A percentile compares a stretch with the other conserved stretches of the same genome.
These are phyloP conservation scores for Phaffomyces antillensis DNA, from an alignment of 805 yeast genomes.

Conservation along the genomic window DNA sequence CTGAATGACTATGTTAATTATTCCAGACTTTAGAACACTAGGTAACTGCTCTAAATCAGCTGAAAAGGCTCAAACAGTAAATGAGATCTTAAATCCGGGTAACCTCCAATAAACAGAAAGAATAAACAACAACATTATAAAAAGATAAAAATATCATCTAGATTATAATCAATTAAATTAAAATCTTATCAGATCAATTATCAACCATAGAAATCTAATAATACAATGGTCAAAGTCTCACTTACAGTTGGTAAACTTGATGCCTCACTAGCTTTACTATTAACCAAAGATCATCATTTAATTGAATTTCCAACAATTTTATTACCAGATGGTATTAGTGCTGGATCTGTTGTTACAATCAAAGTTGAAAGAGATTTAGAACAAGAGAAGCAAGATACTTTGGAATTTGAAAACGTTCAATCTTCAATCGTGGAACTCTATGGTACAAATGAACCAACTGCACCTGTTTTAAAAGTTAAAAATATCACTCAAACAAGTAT, in stretches of 20 bases:
- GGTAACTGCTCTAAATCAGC: too few species aligned
- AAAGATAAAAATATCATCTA: too few species aligned
- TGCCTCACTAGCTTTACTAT: constrained; percentile 84
- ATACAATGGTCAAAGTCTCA: constrained; percentile 74
- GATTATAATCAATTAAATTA: too few species aligned
- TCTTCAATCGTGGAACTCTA: constrained; percentile 63
- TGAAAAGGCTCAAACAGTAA: too few species aligned
- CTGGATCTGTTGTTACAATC: constrained; percentile 88
- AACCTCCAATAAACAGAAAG: too few species aligned
- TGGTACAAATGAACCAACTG: constrained; percentile 64
- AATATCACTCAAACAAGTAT: constrained; percentile 93
- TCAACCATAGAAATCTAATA: too few species aligned
- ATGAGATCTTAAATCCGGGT: too few species aligned
- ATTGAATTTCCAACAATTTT: constrained; percentile 96
- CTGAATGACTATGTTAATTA: too few species aligned
- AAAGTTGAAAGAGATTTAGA: constrained; percentile 70
- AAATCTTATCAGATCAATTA: too few species aligned
- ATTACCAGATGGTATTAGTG: constrained; percentile 81
- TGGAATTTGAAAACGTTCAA: constrained; percentile 59
- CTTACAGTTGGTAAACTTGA: constrained; percentile 94
- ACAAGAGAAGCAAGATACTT: constrained; percentile 54
- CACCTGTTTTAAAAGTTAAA: constrained; percentile 60
- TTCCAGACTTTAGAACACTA: too few species aligned
- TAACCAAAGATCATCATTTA: constrained; percentile 87
- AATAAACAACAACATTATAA: too few species aligned